These are phyloP conservation scores for Solanum rostratum DNA, from an alignment of 257 asterid species.

Conservation along the genomic window DNA sequence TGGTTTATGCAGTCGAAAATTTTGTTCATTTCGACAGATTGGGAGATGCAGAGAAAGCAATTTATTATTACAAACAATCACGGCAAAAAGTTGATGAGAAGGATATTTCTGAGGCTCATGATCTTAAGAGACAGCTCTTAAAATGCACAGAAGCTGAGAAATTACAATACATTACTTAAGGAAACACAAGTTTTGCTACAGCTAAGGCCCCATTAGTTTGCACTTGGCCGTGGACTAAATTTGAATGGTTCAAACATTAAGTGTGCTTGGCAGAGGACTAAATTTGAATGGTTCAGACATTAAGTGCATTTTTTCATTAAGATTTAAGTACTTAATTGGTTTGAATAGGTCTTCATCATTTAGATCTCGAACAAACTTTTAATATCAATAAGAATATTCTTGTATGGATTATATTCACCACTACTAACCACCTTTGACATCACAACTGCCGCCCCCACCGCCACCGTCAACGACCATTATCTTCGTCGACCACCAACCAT, in stretches of 20 bases:
- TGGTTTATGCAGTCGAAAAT: neutral
- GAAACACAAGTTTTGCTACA: conserved; percentile 34
- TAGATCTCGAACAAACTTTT: neutral
- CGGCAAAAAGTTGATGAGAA: conserved; percentile 47
- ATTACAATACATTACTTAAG: conserved; percentile 30
- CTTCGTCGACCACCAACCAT: neutral
- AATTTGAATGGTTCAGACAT: no score
- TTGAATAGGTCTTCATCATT: neutral
- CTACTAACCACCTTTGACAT: neutral
- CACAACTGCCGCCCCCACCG: neutral
- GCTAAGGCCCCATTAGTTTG: neutral
- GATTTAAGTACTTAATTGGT: neutral
- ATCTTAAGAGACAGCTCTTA: conserved; percentile 23
- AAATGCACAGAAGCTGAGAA: conserved; percentile 29
- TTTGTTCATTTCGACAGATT: conserved; percentile 17
- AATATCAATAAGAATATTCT: no score
- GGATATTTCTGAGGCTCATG: conserved; percentile 12
- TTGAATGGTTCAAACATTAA: neutral
- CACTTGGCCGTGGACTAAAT: neutral
- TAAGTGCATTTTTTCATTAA: neutral
- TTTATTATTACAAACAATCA: conserved; percentile 43
- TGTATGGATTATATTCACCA: neutral
- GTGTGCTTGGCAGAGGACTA: neutral
- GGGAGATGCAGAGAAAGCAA: conserved; percentile 49
- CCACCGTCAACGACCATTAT: neutral